Conservation (phyloP, 1,139 yeast genomes). For the Candida dubliniensis region DNA sequence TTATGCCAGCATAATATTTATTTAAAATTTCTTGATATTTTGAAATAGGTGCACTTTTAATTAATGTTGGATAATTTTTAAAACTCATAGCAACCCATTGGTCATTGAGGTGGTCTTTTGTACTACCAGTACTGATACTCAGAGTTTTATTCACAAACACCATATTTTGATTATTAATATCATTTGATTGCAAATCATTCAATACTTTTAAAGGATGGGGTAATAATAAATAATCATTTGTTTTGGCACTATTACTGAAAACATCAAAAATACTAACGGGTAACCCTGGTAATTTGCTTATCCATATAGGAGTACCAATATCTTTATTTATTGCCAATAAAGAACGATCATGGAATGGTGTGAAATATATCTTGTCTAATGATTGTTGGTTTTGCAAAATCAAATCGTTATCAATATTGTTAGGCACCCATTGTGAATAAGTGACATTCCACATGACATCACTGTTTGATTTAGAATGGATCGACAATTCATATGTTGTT, state of each 20-base stretch:
- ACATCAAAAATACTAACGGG: conserved; percentile 77
- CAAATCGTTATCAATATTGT: conserved; percentile 75
- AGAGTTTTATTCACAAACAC: conserved; percentile 68
- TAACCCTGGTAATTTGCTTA: conserved; percentile 62
- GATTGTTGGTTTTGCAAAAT: conserved; percentile 51
- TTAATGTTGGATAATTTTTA: conserved; percentile 72
- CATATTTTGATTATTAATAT: conserved; percentile 32
- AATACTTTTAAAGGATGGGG: conserved; percentile 65
- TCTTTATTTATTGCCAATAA: conserved; percentile 65
- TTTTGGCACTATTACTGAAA: conserved; percentile 35
- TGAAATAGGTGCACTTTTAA: conserved; percentile 74
- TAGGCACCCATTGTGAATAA: conserved; percentile 91
- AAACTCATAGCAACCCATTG: conserved; percentile 92
- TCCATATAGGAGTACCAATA: conserved; percentile 77
- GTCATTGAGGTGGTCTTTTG: not conserved
- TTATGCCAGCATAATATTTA: conserved; percentile 13
- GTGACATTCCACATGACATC: conserved; percentile 83
- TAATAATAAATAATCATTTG: conserved; percentile 43
- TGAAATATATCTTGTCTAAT: conserved; percentile 71
- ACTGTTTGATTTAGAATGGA: conserved; percentile 54
- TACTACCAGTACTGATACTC: conserved; percentile 35
- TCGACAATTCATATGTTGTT: conserved; percentile 47
- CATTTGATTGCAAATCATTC: conserved; percentile 33
- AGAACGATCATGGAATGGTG: conserved; percentile 80
- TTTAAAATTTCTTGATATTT: conserved; percentile 47